Evolutionary conservation across 306 rosid species (phyloP), one percentile per base, ranked within the genome.

Genomic region (Citrullus colocynthis): DNA sequence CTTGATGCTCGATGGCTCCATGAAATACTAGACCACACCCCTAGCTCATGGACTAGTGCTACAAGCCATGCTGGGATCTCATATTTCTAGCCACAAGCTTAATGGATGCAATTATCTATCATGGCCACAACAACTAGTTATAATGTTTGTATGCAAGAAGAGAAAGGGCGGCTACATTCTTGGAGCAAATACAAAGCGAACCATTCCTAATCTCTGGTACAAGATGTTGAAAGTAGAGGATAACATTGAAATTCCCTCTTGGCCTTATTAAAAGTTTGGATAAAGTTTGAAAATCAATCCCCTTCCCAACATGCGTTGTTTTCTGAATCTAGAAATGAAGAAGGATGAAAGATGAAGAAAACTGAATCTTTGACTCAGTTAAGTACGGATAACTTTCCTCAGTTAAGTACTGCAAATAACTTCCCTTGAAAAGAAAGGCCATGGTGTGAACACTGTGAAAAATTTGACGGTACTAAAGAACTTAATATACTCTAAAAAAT

Each of bases 341-440:
- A 78, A 62, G 55, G 81, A 48, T 59, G 79, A 39, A 54, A 78
- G 81, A 58, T 36, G 66, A 48, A 78, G 57, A 51, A 71, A 48
- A 14, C 36, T 77, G 7, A 81, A 63, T 57, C 37, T 51, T 11
- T 3, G 1, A 49, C 41, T 24, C 44, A 30, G 20, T 16, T 32
- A 14, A 72, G 14, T 49, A 7, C 16, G 12, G 7, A 4, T 48
- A 48, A 21, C 7, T 48, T 49, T 13, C 7, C 76, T 28, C 24
- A 17, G 24, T 17, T 75, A 51, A 56, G 13, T 57, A 15, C 30
- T 45, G 58, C 58, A 37, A 42, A 71, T 57, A 57, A 30, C 24
- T 18, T 10, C 5, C 70, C n/a, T 14, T 17, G 28, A 9, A 52
- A 52, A 80, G 75, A 44, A 62, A 62, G 57, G 24, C 0, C 76